Conservation (phyloP, 495 filamentous ascomycete genomes). For the Aspergillus homomorphus region DNA sequence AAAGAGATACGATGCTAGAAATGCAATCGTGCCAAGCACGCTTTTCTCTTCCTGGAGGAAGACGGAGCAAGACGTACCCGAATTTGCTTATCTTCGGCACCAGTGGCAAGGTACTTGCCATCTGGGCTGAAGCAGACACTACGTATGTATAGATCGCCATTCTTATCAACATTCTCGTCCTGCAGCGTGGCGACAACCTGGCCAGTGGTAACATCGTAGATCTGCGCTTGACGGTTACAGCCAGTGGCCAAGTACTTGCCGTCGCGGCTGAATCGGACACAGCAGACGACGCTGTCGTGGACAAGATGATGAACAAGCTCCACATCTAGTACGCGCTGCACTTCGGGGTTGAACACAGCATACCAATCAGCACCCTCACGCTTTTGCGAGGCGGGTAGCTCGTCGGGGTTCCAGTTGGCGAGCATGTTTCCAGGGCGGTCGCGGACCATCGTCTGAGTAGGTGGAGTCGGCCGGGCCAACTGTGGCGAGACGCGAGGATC, state of each 20-base stretch:
- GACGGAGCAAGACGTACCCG: conserved; percentile 54
- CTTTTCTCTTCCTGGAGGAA: background rate
- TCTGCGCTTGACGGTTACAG: conserved; percentile 85
- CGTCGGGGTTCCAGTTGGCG: conserved; percentile 82
- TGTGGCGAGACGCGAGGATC: conserved; percentile 81
- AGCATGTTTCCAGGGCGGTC: conserved; percentile 72
- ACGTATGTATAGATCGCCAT: conserved; percentile 83
- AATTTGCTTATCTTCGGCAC: conserved; percentile 89
- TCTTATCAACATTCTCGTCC: conserved; percentile 79
- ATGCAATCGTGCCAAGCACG: background rate
- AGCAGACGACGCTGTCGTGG: conserved; percentile 89
- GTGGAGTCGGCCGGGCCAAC: conserved; percentile 77
- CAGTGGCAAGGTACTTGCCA: conserved; percentile 82
- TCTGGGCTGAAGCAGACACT: conserved; percentile 94
- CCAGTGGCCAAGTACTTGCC: conserved; percentile 87
- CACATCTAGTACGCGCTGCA: conserved; percentile 79
- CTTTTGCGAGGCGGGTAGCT: conserved; percentile 77
- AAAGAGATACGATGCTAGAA: background rate
- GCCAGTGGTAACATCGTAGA: conserved; percentile 79
- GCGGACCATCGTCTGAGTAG: conserved; percentile 52
- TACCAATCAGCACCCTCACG: conserved; percentile 84
- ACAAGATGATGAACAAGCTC: conserved; percentile 81
- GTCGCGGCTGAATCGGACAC: conserved; percentile 84
- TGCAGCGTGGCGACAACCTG: conserved; percentile 75
- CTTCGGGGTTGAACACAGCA: conserved; percentile 82